Evolutionary conservation across 2,329 filamentous ascomycete genomes (phyloP).

Genomic region (Orbilia ellipsospora): DNA sequence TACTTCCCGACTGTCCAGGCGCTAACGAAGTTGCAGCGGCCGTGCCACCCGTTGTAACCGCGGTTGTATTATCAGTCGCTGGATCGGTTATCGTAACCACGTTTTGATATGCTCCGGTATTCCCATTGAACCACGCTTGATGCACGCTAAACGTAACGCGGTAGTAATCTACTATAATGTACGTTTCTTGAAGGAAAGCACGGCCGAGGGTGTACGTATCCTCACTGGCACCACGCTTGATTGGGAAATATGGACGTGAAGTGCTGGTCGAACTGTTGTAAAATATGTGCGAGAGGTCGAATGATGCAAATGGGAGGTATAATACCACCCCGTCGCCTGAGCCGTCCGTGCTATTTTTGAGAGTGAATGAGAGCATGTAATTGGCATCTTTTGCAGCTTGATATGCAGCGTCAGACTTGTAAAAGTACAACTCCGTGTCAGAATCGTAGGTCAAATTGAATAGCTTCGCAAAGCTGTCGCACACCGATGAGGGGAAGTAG

Average conservation of each 20-base stretch:
- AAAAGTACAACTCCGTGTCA: conserved; percentile 61
- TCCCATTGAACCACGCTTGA: conserved; percentile 60
- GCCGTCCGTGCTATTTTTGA: conserved; percentile 60
- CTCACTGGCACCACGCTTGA: conserved; percentile 61
- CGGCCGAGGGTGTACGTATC: conserved; percentile 63
- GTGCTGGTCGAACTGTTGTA: conserved; percentile 59
- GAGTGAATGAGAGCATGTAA: conserved; percentile 61
- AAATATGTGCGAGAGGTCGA: conserved; percentile 61
- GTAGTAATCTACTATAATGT: conserved; percentile 62
- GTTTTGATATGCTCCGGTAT: conserved; percentile 36
- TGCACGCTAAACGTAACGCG: conserved; percentile 61
- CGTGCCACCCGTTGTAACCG: conserved; percentile 9
- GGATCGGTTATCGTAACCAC: conserved; percentile 26
- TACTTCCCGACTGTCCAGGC: conserved; percentile 12
- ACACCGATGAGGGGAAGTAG: conserved; percentile 62
- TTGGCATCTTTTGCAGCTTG: conserved; percentile 58
- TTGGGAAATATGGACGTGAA: conserved; percentile 62
- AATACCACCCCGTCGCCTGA: conserved; percentile 60
- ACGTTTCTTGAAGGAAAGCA: conserved; percentile 63
- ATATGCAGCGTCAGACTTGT: conserved; percentile 59
- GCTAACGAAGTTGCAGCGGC: conserved; percentile 12
- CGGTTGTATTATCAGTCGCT: conserved; percentile 9
- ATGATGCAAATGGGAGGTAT: conserved; percentile 62
- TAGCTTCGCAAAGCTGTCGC: conserved; percentile 61
- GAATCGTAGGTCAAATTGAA: conserved; percentile 62